Conservation (phyloP, 2,329 filamentous ascomycete genomes). For the Hypomyces perniciosus region DNA sequence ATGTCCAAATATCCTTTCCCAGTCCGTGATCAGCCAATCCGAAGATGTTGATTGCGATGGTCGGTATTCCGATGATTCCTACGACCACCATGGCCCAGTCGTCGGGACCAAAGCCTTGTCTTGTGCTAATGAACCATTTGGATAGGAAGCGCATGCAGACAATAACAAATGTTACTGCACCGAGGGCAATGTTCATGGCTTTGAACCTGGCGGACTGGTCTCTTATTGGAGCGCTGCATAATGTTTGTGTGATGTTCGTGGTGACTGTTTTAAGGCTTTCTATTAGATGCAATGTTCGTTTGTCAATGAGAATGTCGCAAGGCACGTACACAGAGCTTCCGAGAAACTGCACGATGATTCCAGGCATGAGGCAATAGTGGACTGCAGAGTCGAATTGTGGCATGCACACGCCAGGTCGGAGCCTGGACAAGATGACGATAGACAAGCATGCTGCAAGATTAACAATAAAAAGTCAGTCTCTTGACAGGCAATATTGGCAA, state of each 20-base stretch:
- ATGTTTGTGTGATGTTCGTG: not conserved
- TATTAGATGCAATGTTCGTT: not conserved
- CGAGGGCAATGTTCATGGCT: constrained; percentile 13
- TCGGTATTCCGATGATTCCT: constrained; percentile 18
- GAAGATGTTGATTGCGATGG: constrained; percentile 19
- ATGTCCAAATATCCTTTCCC: constrained; percentile 30
- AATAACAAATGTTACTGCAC: constrained; percentile 14
- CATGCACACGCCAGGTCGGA: constrained; percentile 6
- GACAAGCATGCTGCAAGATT: not conserved
- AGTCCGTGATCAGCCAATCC: constrained; percentile 22
- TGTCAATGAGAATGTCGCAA: not conserved
- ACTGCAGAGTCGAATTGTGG: not conserved
- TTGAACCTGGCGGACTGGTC: constrained; percentile 1
- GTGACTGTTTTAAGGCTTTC: not conserved
- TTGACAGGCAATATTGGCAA: no score
- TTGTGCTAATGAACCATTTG: constrained; percentile 24
- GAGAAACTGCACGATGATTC: constrained; percentile 5
- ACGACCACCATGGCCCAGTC: constrained; percentile 24
- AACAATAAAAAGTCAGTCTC: no score
- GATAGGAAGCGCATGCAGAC: constrained; percentile 16
- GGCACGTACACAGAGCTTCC: constrained; percentile 4
- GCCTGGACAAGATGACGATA: not conserved
- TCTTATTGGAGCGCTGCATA: not conserved
- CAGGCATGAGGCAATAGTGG: constrained; percentile 2
- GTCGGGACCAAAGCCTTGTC: constrained; percentile 26